Evolutionary conservation across 2,329 filamentous ascomycete genomes (phyloP), one percentile per base, ranked within the genome.

Genomic region (Allantophomopsis lycopodina): DNA sequence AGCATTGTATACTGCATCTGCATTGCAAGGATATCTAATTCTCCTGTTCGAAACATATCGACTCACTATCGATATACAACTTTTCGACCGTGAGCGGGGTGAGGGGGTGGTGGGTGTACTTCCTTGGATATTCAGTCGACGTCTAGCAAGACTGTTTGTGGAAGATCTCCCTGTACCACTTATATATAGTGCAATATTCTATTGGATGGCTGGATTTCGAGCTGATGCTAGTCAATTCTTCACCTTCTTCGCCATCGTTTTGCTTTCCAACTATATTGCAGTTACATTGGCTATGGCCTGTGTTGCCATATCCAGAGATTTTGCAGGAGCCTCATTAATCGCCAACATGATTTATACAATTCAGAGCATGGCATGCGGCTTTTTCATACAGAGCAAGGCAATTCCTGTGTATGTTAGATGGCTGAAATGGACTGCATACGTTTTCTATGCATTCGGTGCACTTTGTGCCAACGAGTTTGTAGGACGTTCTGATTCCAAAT

Each of bases 321-420:
- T 88, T 52, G 69, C 81, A 0, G 75, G 75, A 0, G 81, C 82
- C 1, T 82, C 76, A 50, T 54, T 88, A 17, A 76, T 85, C 36
- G 80, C 74, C 8, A 88, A 88, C 48, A 58, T 87, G 36, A 71
- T 68, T 0, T 87, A 78, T 48, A 88, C 83, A 0, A 47, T 87
- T 15, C 83, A 88, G 52, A 79, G 72, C 2, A 75, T 86, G 62
- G 76, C 76, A 0, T 85, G 81, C 46, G 83, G 83, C 1, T 86
- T 79, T 55, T 87, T 88, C 47, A 74, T 87, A 12, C 81, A 87
- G 54, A 67, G 69, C 10, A 74, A 83, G 39, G 75, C 77, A 5
- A 82, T 88, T 3, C 80, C 83, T 0, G 64, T 87, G 1, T 88
- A 86, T 49, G 73, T 85, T n/a, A 68, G 81, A 40, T 88, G 83